Percentiles rank a stretch among this genome's conserved stretches.
Evolutionary conservation across 257 asterid species (phyloP).

Genomic region (Parsonsia alboflavescens): DNA sequence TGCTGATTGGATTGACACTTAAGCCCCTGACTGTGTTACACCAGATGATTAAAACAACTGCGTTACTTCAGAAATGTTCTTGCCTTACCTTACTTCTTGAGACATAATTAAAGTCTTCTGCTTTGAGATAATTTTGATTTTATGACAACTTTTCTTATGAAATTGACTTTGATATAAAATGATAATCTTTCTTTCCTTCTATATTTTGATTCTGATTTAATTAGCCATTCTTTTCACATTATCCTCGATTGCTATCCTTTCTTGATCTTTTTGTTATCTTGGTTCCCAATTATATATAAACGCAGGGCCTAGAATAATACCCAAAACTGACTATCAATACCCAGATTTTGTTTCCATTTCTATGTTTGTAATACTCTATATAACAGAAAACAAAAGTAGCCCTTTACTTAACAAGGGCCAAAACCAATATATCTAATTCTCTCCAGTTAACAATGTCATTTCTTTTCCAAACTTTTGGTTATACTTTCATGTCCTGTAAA

Average conservation of each 20-base stretch:
- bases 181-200: neutral
- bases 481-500: constrained; percentile 19
- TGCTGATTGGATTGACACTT: constrained; percentile 48
- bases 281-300: neutral
- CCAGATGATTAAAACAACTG: neutral
- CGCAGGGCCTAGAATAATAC: neutral
- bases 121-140: neutral
- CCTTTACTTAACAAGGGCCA: neutral
- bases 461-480: neutral
- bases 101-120: neutral
- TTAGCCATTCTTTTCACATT: neutral
- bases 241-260: neutral
- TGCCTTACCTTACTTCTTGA: neutral
- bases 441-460: neutral
- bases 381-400: neutral
- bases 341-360: neutral
- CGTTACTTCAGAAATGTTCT: neutral
- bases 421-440: neutral
- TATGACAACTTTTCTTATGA: neutral
- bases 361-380: neutral
- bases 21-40: neutral
- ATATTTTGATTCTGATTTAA: neutral
- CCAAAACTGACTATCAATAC: neutral
- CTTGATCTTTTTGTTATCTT: neutral
- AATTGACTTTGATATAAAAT: neutral